phyloP scores from a whole-genome alignment of 148 eudicot genomes.

The Rhododendron mucronatum region DNA sequence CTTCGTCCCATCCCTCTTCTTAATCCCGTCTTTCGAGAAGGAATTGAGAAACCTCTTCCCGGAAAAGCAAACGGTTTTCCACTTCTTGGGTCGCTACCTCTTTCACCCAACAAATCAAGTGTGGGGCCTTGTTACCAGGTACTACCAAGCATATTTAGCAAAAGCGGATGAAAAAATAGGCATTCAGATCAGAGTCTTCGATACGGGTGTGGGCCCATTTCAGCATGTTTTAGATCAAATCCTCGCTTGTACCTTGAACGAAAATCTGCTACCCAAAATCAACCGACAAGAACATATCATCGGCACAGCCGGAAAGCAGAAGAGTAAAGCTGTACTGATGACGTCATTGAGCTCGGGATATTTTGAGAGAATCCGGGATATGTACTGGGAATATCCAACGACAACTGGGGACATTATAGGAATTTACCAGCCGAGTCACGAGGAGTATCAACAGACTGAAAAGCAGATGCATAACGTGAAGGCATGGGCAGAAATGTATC shows the following conservation, averaged over 20 bases:
- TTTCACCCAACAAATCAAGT: constrained; percentile 91
- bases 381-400: constrained; percentile 87
- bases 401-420: constrained; percentile 54
- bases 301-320: constrained; percentile 25
- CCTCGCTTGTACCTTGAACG: constrained; percentile 53
- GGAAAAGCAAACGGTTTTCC: constrained; percentile 71
- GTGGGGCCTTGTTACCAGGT: constrained; percentile 87
- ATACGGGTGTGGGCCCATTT: constrained; percentile 55
- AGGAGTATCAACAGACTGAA: constrained; percentile 63
- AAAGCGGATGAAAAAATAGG: constrained; percentile 79
- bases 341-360: constrained; percentile 73
- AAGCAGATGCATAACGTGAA: constrained; percentile 63
- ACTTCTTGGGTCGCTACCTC: constrained; percentile 80
- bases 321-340: constrained; percentile 59
- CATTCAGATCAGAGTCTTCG: constrained; percentile 78
- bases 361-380: constrained; percentile 47
- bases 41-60: constrained; percentile 70
- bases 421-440: constrained; percentile 85
- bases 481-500: constrained; percentile 96
- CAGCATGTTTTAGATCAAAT: constrained; percentile 82
- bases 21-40: constrained; percentile 74
- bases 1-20: constrained; percentile 76
- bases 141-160: constrained; percentile 71
- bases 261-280: constrained; percentile 60
- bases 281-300: constrained; percentile 25